Conservation (phyloP, 2,329 filamentous ascomycete species). For the Salinomyces thailandicus region DNA sequence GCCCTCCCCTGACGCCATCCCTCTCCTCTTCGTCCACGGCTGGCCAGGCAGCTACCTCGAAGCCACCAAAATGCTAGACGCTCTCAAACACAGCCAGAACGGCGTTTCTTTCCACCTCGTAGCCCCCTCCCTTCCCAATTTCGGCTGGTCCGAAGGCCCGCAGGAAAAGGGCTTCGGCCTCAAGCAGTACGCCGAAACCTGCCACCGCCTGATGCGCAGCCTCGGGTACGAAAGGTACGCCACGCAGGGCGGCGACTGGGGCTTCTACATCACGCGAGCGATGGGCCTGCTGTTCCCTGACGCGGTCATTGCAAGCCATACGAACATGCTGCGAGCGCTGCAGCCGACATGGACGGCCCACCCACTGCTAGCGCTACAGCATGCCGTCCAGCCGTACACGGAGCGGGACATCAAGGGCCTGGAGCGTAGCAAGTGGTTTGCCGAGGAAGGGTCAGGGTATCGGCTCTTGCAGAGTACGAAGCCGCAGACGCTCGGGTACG, state of each 20-base stretch:
- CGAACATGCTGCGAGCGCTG: slow-evolving; percentile 47
- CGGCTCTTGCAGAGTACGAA: slow-evolving; percentile 52
- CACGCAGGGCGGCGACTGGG: slow-evolving; percentile 58
- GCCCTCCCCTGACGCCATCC: slow-evolving; percentile 44
- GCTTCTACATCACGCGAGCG: slow-evolving; percentile 52
- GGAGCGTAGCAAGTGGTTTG: slow-evolving; percentile 48
- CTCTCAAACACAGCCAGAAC: slow-evolving; percentile 30
- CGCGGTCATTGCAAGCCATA: slow-evolving; percentile 48
- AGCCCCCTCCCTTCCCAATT: slow-evolving; percentile 46
- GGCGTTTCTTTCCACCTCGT: slow-evolving; percentile 44
- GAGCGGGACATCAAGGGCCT: slow-evolving; percentile 43
- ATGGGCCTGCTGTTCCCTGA: slow-evolving; percentile 51
- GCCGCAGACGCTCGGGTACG: slow-evolving; percentile 63
- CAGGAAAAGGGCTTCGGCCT: slow-evolving; percentile 47
- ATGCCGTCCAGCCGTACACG: slow-evolving; percentile 45
- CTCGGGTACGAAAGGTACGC: slow-evolving; percentile 55
- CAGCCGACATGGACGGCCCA: slow-evolving; percentile 42
- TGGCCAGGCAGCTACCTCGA: slow-evolving; percentile 62
- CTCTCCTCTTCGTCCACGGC: slow-evolving; percentile 58
- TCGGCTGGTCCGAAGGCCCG: slow-evolving; percentile 42
- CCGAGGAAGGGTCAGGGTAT: slow-evolving; percentile 48
- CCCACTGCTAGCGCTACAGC: slow-evolving; percentile 48
- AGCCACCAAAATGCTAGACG: slow-evolving; percentile 49
- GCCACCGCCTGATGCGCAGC: slow-evolving; percentile 58
- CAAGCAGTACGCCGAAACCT: slow-evolving; percentile 51